A percentile compares a stretch with the other conserved stretches of the same genome.
Conservation (phyloP, 2,329 filamentous ascomycete genomes). For the Fusarium mexicanum region DNA sequence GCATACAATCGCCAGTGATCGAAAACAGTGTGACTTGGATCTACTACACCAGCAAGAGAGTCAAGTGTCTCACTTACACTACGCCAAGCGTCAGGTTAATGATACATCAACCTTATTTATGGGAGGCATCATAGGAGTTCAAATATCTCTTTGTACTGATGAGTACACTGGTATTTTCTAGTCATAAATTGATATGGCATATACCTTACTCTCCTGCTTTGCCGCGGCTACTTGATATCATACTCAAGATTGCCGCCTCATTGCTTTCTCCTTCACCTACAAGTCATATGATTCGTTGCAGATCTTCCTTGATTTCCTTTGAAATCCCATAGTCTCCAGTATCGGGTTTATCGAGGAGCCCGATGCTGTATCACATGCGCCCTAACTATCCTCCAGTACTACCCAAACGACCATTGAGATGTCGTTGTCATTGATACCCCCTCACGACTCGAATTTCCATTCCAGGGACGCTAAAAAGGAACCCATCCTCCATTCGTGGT, state of each 20-base stretch:
- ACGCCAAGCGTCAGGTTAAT: not conserved
- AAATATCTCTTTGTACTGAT: not conserved
- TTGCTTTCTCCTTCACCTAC: not conserved
- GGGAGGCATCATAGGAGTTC: not conserved
- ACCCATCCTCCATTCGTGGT: constrained; percentile 1
- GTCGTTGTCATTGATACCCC: constrained; percentile 26
- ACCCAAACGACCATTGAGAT: not conserved
- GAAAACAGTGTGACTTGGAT: not conserved
- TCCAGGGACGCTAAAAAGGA: constrained; percentile 7
- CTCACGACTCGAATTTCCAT: constrained; percentile 5
- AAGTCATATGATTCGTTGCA: not conserved
- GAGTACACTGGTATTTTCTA: not conserved
- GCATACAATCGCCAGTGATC: too few relatives aligned
- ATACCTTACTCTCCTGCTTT: not conserved
- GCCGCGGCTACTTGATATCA: not conserved
- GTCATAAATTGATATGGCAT: not conserved
- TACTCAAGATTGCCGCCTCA: not conserved
- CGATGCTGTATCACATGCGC: not conserved
- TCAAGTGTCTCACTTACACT: not conserved
- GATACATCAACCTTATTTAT: not conserved
- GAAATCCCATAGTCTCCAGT: not conserved
- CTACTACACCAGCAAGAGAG: not conserved
- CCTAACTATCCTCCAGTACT: not conserved
- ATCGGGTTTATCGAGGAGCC: not conserved
- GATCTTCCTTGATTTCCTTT: not conserved